Evolutionary conservation across 768 basidiomycete genomes (phyloP).

Genomic region (Chalciporus piperatus): DNA sequence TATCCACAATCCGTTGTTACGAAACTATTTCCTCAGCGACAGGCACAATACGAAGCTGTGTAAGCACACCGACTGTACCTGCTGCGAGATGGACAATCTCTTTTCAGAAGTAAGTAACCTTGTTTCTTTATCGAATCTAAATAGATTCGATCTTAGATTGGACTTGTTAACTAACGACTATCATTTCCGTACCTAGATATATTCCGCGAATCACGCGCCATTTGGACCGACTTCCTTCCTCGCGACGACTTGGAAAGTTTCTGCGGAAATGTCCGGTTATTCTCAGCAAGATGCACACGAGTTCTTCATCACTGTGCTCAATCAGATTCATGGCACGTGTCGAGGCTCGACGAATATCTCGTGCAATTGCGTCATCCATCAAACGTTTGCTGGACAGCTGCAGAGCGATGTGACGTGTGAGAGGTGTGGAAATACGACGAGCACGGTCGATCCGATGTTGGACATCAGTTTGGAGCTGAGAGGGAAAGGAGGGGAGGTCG

Average conservation of each 20-base stretch:
- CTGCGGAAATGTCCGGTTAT: conserved; percentile 83
- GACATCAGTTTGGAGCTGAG: conserved; percentile 88
- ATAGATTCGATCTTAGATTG: neutral
- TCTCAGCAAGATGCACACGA: conserved; percentile 95
- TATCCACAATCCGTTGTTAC: conserved; percentile 83
- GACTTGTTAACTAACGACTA: neutral
- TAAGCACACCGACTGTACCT: conserved; percentile 72
- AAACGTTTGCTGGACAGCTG: conserved; percentile 81
- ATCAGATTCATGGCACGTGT: conserved; percentile 81
- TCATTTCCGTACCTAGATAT: conserved; percentile 38
- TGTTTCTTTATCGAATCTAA: neutral
- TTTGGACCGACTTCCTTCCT: conserved; percentile 84
- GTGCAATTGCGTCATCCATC: conserved; percentile 90
- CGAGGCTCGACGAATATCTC: conserved; percentile 71
- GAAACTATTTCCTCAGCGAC: conserved; percentile 88
- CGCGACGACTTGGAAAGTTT: conserved; percentile 75
- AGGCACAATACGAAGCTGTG: conserved; percentile 78
- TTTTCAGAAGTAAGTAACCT: conserved; percentile 58
- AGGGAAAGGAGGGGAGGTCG: conserved; percentile 43
- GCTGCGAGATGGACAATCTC: conserved; percentile 90
- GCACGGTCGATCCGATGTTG: conserved; percentile 83
- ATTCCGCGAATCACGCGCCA: conserved; percentile 55
- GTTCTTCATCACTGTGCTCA: conserved; percentile 78
- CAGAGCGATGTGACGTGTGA: conserved; percentile 91
- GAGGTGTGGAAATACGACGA: conserved; percentile 74